phyloP scores from a whole-genome alignment of 176 grass and related monocot species.

The Juncus effusus region DNA sequence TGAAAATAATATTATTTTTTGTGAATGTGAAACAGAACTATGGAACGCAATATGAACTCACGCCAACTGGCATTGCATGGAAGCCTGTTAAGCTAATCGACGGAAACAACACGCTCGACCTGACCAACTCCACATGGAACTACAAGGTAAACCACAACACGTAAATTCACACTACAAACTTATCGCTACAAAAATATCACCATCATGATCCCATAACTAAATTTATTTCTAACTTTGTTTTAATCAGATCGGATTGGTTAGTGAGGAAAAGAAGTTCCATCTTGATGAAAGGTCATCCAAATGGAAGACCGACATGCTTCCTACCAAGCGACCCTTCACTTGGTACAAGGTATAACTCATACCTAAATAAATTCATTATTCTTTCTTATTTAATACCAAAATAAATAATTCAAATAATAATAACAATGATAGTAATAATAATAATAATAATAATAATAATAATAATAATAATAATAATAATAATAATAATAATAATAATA shows the following conservation, averaged over 20 bases:
- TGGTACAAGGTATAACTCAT: constrained; percentile 77
- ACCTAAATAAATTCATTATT: not conserved
- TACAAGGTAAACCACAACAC: constrained; percentile 42
- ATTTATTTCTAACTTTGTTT: not conserved
- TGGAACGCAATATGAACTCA: constrained; percentile 25
- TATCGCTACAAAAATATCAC: not conserved
- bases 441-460: too few relatives aligned
- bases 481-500: too few relatives aligned
- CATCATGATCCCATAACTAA: not conserved
- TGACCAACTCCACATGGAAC: constrained; percentile 52
- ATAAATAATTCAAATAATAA: too few relatives aligned
- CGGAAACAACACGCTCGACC: constrained; percentile 24
- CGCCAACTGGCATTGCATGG: constrained; percentile 28
- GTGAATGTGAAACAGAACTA: constrained; percentile 32
- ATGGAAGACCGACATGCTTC: constrained; percentile 42
- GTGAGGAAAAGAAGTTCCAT: constrained; percentile 50
- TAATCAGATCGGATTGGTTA: constrained; percentile 49
- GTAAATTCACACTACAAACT: too few relatives aligned
- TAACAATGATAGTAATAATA: too few relatives aligned
- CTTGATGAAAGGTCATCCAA: constrained; percentile 16
- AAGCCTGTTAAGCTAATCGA: constrained; percentile 30
- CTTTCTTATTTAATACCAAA: not conserved
- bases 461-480: too few relatives aligned
- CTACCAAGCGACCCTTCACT: constrained; percentile 51
- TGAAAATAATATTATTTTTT: not conserved